Percentiles rank a stretch among this genome's conserved stretches.
These are phyloP conservation scores for Fusarium secorum DNA, from an alignment of 2,329 filamentous ascomycete genomes.

Conservation along the genomic window DNA sequence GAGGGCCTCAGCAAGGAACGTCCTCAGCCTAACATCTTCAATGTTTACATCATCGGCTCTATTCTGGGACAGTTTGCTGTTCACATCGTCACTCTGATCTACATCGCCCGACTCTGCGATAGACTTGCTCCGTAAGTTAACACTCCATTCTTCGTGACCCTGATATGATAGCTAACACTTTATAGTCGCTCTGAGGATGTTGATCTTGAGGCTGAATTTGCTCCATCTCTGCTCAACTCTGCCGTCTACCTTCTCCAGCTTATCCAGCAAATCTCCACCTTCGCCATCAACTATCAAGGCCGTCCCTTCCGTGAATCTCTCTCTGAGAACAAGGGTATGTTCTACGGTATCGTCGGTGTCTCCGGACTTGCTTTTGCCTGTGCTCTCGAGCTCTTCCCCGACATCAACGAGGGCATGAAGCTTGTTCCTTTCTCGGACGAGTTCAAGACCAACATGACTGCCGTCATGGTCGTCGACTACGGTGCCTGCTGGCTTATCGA, in stretches of 20 bases:
- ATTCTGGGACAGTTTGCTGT: slow-evolving; percentile 97
- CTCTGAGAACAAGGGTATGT: slow-evolving; percentile 97
- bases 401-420: slow-evolving; percentile 92
- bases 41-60: slow-evolving; percentile 97
- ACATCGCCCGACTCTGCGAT: slow-evolving; percentile 90
- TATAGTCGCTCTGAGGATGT: slow-evolving; percentile 64
- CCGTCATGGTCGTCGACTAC: slow-evolving; percentile 88
- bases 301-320: slow-evolving; percentile 97
- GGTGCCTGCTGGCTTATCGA: slow-evolving; percentile 87
- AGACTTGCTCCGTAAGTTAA: slow-evolving; percentile 80
- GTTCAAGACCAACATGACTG: slow-evolving; percentile 88
- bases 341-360: slow-evolving; percentile 91
- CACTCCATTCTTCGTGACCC: accelerated
- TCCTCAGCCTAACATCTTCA: slow-evolving; percentile 98
- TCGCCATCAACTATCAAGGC: slow-evolving; percentile 99
- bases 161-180: slow-evolving; percentile 37
- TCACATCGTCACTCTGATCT: slow-evolving; percentile 92
- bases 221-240: slow-evolving; percentile 92
- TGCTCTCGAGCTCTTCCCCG: slow-evolving; percentile 93
- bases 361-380: slow-evolving; percentile 91
- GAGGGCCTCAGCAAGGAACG: slow-evolving; percentile 96
- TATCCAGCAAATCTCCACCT: slow-evolving; percentile 98
- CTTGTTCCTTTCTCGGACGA: slow-evolving; percentile 88
- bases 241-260: slow-evolving; percentile 97
- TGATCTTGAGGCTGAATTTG: slow-evolving; percentile 94